Evolutionary conservation across 345 rosid genomes (phyloP).

Genomic region (Brassica carinata): DNA sequence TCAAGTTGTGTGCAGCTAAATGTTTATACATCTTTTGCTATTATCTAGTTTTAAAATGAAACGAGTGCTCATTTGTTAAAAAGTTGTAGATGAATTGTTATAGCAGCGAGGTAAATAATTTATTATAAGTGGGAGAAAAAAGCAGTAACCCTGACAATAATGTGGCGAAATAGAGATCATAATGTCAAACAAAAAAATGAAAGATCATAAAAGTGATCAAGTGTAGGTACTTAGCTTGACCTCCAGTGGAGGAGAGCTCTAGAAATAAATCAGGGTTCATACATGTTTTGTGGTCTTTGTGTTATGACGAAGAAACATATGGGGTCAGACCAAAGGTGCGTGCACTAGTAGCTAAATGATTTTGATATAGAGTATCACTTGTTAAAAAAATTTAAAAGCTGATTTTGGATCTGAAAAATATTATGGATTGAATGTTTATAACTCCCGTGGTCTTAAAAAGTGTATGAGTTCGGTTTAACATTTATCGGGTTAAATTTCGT

Average conservation of each 20-base stretch:
- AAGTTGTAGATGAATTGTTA: neutral
- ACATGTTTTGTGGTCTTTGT: neutral
- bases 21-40: neutral
- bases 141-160: neutral
- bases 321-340: neutral
- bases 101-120: neutral
- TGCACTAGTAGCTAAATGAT: neutral
- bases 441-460: neutral
- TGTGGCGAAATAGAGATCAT: neutral
- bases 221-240: neutral
- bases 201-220: neutral
- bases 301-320: neutral
- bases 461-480: neutral
- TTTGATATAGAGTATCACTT: no score
- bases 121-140: neutral
- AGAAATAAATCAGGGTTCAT: neutral
- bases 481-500: neutral
- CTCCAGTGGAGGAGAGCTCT: neutral
- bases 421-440: neutral
- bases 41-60: neutral
- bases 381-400: neutral
- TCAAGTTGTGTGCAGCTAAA: neutral
- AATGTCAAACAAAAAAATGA: neutral
- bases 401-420: neutral
- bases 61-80: neutral